Base-by-base conservation (phyloP, 1,139 yeast genomes). In the Fermentozyma sake region DNA sequence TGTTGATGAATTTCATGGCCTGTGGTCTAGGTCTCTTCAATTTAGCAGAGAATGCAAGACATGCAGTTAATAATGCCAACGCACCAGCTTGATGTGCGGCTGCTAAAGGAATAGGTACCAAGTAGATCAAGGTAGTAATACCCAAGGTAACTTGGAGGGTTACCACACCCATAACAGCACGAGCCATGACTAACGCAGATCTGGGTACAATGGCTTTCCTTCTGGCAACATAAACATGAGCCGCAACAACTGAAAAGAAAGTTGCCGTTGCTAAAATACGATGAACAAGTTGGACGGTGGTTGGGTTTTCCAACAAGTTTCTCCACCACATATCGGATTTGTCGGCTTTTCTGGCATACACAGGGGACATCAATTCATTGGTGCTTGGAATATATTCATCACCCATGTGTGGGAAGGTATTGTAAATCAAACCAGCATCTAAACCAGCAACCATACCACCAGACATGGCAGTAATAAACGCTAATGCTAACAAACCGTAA, bases 51-150 rank as follows among this genome's bases (percentile, higher is more conserved):
- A 84, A 72, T 2, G 86, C 67, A 38, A 91, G 64, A 14, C 86
- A 72, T 9, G 83, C 69, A 0, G 98, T 91, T 44, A 93, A 66
- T 30, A 93, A 68, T 0, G 94, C 95, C 47, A 93, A 63, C 0
- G 97, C 95, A 39, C 98, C 97, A 9, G 96, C 96, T 62, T 93
- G 99, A 54, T 93, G 99, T 6, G 89, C 75, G 6, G 97, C 94
- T 2, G 96, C 99, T 27, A 91, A 59, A 11, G 95, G 84, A 21
- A 85, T 79, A 19, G 99, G 99, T 11, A 91, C 98, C 37, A 87
- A 68, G 54, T 86, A 89, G 22, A 89, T 57, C 46, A 93, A 69
- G 0, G 98, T 91, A 21, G 77, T 61, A 30, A 89, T 84, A 31
- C 99, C 99, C 27, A 93, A 65, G 0, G 84, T 61, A 3, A 82